phyloP scores from a whole-genome alignment of 2,329 filamentous ascomycete species.

The Botryotinia globosa region DNA sequence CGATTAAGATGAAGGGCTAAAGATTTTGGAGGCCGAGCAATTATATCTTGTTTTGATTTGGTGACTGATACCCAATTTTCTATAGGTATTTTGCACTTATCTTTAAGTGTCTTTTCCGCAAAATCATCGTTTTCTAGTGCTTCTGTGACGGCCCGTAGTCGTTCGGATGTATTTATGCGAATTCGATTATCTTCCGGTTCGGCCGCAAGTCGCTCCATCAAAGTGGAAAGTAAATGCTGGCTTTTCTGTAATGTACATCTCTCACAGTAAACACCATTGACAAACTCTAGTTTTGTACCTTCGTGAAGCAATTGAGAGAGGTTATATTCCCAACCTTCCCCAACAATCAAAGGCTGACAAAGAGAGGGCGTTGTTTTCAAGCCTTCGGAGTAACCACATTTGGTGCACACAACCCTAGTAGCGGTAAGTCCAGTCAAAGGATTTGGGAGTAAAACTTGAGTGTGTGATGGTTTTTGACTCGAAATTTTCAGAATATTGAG shows the following conservation, averaged over 20 bases:
- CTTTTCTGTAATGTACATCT: conserved; percentile 78
- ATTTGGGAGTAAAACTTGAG: conserved; percentile 52
- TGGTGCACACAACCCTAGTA: conserved; percentile 82
- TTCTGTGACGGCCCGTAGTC: conserved; percentile 63
- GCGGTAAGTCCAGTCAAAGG: conserved; percentile 85
- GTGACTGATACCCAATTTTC: conserved; percentile 71
- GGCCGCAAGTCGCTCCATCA: conserved; percentile 45
- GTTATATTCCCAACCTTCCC: conserved; percentile 61
- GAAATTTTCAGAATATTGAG: conserved; percentile 21
- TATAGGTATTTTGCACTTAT: conserved; percentile 63
- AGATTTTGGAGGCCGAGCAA: conserved; percentile 77
- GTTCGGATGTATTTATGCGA: conserved; percentile 43
- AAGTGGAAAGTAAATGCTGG: conserved; percentile 47
- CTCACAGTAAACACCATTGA: conserved; percentile 85
- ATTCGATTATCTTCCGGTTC: conserved; percentile 26
- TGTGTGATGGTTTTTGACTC: conserved; percentile 6
- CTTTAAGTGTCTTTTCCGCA: conserved; percentile 61
- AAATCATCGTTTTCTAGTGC: conserved; percentile 80
- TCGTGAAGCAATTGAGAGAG: conserved; percentile 78
- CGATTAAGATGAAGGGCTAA: conserved; percentile 87
- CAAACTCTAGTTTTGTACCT: conserved; percentile 79
- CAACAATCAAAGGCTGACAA: conserved; percentile 82
- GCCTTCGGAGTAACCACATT: conserved; percentile 83
- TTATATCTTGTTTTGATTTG: conserved; percentile 85
- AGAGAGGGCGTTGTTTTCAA: conserved; percentile 91